phyloP scores from a whole-genome alignment of 208 protist species.

The Wallacemonas rigidus region DNA sequence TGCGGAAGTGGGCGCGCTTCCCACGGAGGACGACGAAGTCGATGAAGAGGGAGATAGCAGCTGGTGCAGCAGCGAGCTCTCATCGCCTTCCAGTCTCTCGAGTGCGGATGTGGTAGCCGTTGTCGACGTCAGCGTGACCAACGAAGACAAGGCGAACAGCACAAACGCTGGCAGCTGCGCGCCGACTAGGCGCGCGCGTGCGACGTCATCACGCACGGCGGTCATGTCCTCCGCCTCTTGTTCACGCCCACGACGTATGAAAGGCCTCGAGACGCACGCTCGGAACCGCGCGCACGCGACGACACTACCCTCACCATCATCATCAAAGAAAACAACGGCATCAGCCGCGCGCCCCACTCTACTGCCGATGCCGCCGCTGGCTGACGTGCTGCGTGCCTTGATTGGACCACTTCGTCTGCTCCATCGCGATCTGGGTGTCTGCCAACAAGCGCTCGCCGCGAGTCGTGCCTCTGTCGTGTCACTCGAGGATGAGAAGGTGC shows the following conservation, averaged over 20 bases:
- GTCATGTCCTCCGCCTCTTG: no score
- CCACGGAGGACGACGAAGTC: not conserved
- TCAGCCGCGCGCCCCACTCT: not conserved
- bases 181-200: no score
- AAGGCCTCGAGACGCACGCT: no score
- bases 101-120: no score
- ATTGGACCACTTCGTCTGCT: not conserved
- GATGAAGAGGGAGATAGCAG: not conserved
- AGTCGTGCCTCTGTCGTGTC: not conserved
- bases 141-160: not conserved
- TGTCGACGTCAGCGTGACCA: not conserved
- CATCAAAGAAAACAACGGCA: not conserved
- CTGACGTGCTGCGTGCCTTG: not conserved
- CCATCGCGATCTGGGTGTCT: constrained; percentile 15
- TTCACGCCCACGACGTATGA: no score
- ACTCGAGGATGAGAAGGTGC: not conserved
- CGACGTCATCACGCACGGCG: no score
- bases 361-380: constrained; percentile 11
- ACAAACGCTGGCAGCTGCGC: no score
- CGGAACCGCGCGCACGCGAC: no score
- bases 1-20: not conserved
- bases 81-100: no score
- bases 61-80: not conserved
- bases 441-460: not conserved
- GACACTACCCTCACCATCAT: no score